Base-by-base conservation (phyloP, 208 protist genomes). In the Trypanosoma boissoni region DNA sequence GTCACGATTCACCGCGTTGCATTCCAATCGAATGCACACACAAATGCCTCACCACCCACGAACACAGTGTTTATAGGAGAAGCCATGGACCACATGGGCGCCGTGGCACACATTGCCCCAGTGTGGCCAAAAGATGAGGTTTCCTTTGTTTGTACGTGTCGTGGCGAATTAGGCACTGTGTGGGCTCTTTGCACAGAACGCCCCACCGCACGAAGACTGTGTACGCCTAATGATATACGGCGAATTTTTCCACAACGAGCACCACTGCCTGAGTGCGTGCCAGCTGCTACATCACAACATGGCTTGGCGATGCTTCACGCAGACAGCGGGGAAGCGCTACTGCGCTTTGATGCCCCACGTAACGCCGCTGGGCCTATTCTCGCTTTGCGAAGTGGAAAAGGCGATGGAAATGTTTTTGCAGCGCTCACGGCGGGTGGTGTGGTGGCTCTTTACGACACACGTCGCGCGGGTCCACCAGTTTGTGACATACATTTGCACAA, bases 21-120 rank as follows among this genome's bases (percentile, higher is more conserved):
- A 14, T 9, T n/a, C 12, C 5, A 26, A 18, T 12, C 12, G 4
- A 4, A 43, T 31, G 28, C 24, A 39, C 5, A 8, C 16, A 1
- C 8, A n/a, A 27, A 36, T 18, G n/a, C 0, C 31, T 52, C 43
- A 12, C 2, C 23, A 12, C 1, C 2, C 14, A 63, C 48, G 20
- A n/a, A 42, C 7, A 70, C 64, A 23, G 29, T 70, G 31, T 70
- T 70, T 44, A 28, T 70, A 31, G 53, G 64, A 4, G 37, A 70
- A n/a, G 3, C 48, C 0, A 63, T 48, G 64, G 53, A 61, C 27
- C 20, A 3, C 2, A 41, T 29, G 0, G 23, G 23, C 12, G 21
- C 36, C 14, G 49, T 70, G 5, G 26, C 45, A 3, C 20, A 58
- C 1, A 32, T 70, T 37, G 20, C 56, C 5, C 29, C 64, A n/a